Evolutionary conservation across 768 basidiomycete genomes (phyloP).

Genomic region (Mycena galericulata): DNA sequence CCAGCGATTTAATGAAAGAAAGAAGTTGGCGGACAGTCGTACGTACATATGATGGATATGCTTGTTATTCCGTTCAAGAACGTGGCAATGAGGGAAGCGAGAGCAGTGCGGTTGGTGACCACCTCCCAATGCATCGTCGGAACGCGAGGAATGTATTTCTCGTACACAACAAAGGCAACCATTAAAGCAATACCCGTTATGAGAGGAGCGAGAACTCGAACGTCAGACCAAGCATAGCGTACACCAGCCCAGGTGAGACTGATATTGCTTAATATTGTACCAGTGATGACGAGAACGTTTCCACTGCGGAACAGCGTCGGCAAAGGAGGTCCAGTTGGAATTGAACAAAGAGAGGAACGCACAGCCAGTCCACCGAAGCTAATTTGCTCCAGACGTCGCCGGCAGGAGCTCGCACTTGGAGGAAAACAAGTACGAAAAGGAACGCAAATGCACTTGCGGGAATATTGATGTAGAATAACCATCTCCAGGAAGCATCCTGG

Average conservation of each 20-base stretch:
- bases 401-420: not conserved
- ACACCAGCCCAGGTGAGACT: constrained; percentile 7
- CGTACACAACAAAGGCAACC: constrained; percentile 5
- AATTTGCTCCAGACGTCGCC: not conserved
- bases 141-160: not conserved
- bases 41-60: constrained; percentile 16
- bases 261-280: not conserved
- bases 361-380: constrained; percentile 10
- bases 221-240: constrained; percentile 1
- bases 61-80: constrained; percentile 9
- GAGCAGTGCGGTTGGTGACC: not conserved
- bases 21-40: not conserved
- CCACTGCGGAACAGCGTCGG: not conserved
- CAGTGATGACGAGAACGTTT: constrained; percentile 1
- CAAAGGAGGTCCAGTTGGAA: too few species aligned
- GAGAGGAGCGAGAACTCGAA: constrained; percentile 10
- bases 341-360: not conserved
- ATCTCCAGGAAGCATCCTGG: not conserved
- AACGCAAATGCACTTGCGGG: constrained; percentile 8
- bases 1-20: not conserved
- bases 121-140: constrained; percentile 15
- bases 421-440: constrained; percentile 1
- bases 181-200: not conserved
- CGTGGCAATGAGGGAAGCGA: constrained; percentile 7
- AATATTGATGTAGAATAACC: constrained; percentile 10